Evolutionary conservation across 495 filamentous ascomycete species (phyloP).

Genomic region (Penicillium bovifimosum): DNA sequence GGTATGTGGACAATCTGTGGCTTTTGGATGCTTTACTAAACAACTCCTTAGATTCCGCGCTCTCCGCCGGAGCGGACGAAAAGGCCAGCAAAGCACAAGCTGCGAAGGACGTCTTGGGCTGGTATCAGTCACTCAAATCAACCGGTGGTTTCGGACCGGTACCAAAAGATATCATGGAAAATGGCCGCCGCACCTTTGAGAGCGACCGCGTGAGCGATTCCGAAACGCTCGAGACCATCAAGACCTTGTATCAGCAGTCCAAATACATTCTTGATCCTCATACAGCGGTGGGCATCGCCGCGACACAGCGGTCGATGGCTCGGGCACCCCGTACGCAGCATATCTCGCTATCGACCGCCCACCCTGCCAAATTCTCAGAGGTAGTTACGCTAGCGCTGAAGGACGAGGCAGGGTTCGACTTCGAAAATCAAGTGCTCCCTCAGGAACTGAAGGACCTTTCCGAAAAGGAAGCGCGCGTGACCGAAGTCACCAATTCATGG

Average conservation of each 20-base stretch:
- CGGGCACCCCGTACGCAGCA: constrained; percentile 47
- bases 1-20: not conserved
- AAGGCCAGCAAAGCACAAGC: constrained; percentile 51
- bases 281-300: constrained; percentile 77
- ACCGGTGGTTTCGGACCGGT: constrained; percentile 67
- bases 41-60: no score
- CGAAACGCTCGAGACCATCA: constrained; percentile 19
- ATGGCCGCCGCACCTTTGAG: constrained; percentile 52
- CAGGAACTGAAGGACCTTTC: constrained; percentile 71
- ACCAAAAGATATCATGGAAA: constrained; percentile 51
- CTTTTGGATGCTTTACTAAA: no score
- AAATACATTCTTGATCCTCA: constrained; percentile 87
- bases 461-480: constrained; percentile 45
- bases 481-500: constrained; percentile 32
- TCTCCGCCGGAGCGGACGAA: constrained; percentile 10
- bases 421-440: constrained; percentile 65
- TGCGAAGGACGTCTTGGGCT: constrained; percentile 46
- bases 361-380: constrained; percentile 85
- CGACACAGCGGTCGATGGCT: constrained; percentile 58
- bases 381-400: constrained; percentile 73
- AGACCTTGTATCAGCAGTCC: not conserved
- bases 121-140: constrained; percentile 64
- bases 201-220: constrained; percentile 8
- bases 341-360: constrained; percentile 83
- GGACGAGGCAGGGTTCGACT: constrained; percentile 60